Percentiles rank a stretch among this genome's conserved stretches.
Conservation (phyloP, 2,329 filamentous ascomycete genomes). For the Whalleya microplaca region DNA sequence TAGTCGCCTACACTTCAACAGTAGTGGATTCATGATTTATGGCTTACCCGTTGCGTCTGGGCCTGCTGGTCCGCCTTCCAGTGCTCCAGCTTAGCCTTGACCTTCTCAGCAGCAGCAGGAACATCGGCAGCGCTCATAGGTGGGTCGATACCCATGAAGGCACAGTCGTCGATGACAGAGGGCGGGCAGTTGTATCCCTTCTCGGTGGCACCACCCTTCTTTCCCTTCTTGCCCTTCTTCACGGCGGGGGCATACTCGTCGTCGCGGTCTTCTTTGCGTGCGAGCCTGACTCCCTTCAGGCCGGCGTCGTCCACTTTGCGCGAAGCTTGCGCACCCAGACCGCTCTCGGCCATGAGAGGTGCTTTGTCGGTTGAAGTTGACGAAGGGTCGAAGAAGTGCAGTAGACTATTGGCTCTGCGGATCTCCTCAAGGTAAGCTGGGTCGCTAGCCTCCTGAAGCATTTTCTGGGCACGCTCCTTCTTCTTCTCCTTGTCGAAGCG, state of each 20-base stretch:
- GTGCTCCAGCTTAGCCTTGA: conserved; percentile 86
- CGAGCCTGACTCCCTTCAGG: conserved; percentile 81
- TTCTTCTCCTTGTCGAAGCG: conserved; percentile 72
- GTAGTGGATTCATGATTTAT: neutral
- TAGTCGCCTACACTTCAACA: conserved; percentile 29
- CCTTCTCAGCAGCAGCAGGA: conserved; percentile 78
- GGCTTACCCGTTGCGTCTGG: conserved; percentile 85
- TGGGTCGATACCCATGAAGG: conserved; percentile 81
- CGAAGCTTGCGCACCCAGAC: conserved; percentile 76
- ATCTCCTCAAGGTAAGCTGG: conserved; percentile 94
- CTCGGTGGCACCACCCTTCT: conserved; percentile 65
- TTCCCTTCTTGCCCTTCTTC: conserved; percentile 88
- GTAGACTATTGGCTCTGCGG: conserved; percentile 81
- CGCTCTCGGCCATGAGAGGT: conserved; percentile 65
- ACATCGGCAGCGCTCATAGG: conserved; percentile 87
- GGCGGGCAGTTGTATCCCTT: conserved; percentile 81
- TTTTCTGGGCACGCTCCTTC: conserved; percentile 74
- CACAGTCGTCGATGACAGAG: conserved; percentile 88
- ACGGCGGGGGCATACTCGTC: conserved; percentile 83
- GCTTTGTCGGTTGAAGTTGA: conserved; percentile 67
- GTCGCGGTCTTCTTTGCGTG: conserved; percentile 85
- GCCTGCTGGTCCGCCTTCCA: conserved; percentile 91
- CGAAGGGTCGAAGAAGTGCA: conserved; percentile 87
- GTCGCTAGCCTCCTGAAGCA: conserved; percentile 80
- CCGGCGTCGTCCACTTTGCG: conserved; percentile 84